Conservation (phyloP, 345 rosid species). For the Combretum micranthum region DNA sequence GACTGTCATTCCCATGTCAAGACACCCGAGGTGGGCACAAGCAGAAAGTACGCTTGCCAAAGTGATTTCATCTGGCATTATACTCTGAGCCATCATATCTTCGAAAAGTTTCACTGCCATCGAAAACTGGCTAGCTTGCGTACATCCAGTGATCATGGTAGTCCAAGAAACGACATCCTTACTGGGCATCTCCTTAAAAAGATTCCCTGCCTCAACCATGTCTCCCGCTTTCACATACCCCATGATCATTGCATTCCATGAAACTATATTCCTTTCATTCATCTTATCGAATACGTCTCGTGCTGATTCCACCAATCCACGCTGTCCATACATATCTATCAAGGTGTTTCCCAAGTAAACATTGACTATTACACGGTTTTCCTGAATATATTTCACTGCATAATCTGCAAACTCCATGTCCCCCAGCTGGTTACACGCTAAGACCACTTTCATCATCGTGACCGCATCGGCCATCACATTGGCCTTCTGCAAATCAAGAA, state of each 20-base stretch:
- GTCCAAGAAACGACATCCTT: slow-evolving; percentile 71
- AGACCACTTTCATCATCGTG: slow-evolving; percentile 53
- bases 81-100: slow-evolving; percentile 47
- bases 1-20: slow-evolving; percentile 35
- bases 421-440: slow-evolving; percentile 29
- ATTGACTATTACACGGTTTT: slow-evolving; percentile 34
- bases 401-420: slow-evolving; percentile 22
- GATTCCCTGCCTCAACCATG: slow-evolving; percentile 28
- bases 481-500: slow-evolving; percentile 32
- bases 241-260: slow-evolving; percentile 51
- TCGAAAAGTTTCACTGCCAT: slow-evolving; percentile 44
- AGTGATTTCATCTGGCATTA: slow-evolving; percentile 51
- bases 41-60: slow-evolving; percentile 49
- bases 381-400: slow-evolving; percentile 31
- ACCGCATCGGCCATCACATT: slow-evolving; percentile 45
- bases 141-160: slow-evolving; percentile 54
- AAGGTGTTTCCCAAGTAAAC: slow-evolving; percentile 57
- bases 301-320: slow-evolving; percentile 41
- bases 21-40: slow-evolving; percentile 54
- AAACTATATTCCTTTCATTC: slow-evolving; percentile 37
- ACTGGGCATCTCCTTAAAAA: slow-evolving; percentile 46
- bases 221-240: slow-evolving; percentile 33
- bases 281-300: slow-evolving; percentile 30
- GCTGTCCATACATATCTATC: slow-evolving; percentile 50
- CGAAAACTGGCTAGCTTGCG: slow-evolving; percentile 28